Percentiles rank a stretch among this genome's conserved stretches.
phyloP scores from a whole-genome alignment of 1,284 basidiomycete genomes.

The Tylopilus orsonianus region DNA sequence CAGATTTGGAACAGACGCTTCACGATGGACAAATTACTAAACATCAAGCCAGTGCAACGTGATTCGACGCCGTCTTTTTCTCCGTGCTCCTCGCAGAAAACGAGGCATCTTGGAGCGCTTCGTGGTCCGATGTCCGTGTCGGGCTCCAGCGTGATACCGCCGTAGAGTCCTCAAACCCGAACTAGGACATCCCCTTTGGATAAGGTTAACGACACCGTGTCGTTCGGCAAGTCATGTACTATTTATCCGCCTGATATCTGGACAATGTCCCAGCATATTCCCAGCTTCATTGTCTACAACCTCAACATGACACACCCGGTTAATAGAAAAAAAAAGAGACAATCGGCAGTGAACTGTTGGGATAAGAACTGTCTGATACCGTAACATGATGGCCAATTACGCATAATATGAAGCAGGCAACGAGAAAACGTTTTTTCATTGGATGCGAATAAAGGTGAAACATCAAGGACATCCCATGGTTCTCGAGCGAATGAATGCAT shows the following conservation, averaged over 20 bases:
- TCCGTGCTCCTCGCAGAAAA: constrained; percentile 10
- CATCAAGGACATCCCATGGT: no score
- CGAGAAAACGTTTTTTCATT: background rate
- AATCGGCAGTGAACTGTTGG: background rate
- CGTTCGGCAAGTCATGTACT: background rate
- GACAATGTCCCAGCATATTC: background rate
- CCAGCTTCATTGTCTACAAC: background rate
- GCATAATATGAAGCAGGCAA: background rate
- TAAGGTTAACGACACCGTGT: background rate
- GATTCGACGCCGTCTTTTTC: background rate
- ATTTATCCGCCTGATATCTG: background rate
- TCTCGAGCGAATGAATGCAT: background rate
- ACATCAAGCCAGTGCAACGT: constrained; percentile 4
- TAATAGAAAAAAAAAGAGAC: background rate
- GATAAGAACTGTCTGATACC: background rate
- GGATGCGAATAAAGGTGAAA: no score
- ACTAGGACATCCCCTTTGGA: background rate
- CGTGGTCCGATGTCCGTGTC: background rate
- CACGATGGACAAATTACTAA: constrained; percentile 14
- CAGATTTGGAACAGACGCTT: constrained; percentile 5
- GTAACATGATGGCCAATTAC: constrained; percentile 1
- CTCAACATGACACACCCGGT: background rate
- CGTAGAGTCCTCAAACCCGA: background rate
- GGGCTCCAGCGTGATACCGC: constrained; percentile 6
- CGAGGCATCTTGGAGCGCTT: constrained; percentile 9